Base-by-base conservation (phyloP, 176 grass and related monocot species). In the Elaeis guineensis region DNA sequence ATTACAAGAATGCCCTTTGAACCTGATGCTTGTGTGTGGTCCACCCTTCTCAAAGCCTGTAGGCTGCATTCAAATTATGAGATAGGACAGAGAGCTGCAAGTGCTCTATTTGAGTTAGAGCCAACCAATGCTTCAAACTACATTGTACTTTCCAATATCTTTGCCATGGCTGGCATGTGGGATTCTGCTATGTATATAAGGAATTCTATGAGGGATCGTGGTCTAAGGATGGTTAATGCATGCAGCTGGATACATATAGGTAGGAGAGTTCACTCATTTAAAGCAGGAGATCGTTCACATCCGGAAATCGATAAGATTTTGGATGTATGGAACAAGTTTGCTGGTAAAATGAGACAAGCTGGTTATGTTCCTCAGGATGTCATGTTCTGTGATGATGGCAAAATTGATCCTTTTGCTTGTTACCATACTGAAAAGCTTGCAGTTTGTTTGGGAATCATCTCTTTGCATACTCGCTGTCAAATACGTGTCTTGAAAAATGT, bases 1-100 rank as follows among this genome's bases (percentile, higher is more conserved):
- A 75, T 89, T 57, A 70, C 67, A 16, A 74, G 73, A 49, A 84
- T 89, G 69, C 80, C 80, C 16, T 22, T 84, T 59, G 70, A 80
- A 80, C 85, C 70, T 7, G 85, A 89, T 62, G 80, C 73, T 67
- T 89, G 85, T 61, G 32, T 89, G 28, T 89, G 80, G 85, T 72
- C 85, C 58, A 84, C 57, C 52, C 69, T 89, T 29, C 85, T 89
- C 54, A 89, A 80, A 78, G 73, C 80, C 55, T 84, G 80, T 80
- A 80, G 69, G 62, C 52, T 80, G 53, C 77, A 84, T 63, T 80
- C 80, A 26, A 77, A 89, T 80, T 53, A 62, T 72, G 80, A 89
- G 65, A 73, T 89, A 48, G 85, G 73, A 32, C 69, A 74, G 58
- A 80, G 72, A 61, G 85, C 77, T 48, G 73, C 85, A 24, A 80